These are phyloP conservation scores for Austroboletus niveus DNA, from an alignment of 1,284 basidiomycete species.

Conservation along the genomic window DNA sequence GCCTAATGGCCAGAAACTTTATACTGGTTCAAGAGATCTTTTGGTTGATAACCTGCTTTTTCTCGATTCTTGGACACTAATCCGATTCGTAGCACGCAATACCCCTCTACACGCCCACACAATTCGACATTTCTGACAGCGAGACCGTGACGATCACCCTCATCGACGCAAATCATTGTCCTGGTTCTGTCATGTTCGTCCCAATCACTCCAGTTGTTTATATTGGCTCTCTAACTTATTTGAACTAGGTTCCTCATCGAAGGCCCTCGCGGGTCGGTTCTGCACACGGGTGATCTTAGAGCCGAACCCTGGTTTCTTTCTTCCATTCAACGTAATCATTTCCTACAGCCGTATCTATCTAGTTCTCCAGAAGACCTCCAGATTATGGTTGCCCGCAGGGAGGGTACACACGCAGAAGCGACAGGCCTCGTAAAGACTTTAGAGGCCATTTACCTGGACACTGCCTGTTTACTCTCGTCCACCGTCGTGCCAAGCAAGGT, in stretches of 20 bases:
- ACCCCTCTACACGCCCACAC: conserved; percentile 62
- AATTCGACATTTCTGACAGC: conserved; percentile 54
- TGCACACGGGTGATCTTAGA: conserved; percentile 92
- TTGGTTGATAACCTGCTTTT: conserved; percentile 13
- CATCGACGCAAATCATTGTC: conserved; percentile 93
- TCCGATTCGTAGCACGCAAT: conserved; percentile 33
- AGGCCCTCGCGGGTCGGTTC: conserved; percentile 65
- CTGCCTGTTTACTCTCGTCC: conserved; percentile 63
- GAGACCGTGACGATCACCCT: conserved; percentile 73
- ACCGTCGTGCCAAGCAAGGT: conserved; percentile 75
- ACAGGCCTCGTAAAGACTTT: conserved; percentile 43
- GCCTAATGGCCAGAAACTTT: conserved; percentile 47
- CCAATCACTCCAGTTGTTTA: not conserved
- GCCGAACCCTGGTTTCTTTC: conserved; percentile 81
- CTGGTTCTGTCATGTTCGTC: conserved; percentile 85
- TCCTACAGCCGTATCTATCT: conserved; percentile 68
- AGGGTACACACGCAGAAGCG: conserved; percentile 20
- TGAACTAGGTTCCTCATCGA: conserved; percentile 82
- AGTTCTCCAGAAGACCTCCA: conserved; percentile 22
- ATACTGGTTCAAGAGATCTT: conserved; percentile 59
- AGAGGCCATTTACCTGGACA: conserved; percentile 87
- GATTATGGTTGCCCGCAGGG: conserved; percentile 27
- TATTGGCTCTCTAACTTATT: not conserved
- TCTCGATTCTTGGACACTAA: conserved; percentile 33
- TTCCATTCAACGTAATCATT: conserved; percentile 63